Base-by-base conservation (phyloP, 2,329 filamentous ascomycete species). In the Diaporthe vexans region DNA sequence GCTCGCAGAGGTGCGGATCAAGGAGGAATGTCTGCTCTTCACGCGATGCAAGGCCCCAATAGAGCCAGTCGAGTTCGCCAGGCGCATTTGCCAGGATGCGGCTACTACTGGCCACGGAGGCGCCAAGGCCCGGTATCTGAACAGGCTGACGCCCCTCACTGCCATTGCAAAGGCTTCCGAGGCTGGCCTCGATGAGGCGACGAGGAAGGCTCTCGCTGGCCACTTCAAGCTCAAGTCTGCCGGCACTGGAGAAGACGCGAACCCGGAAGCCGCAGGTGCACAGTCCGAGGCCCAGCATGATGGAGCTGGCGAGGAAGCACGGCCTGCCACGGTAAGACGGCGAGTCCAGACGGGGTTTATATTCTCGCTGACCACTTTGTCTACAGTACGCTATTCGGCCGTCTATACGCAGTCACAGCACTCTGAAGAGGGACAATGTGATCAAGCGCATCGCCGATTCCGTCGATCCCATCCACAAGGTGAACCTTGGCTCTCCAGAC, bases 321-420 rank as follows among this genome's bases (percentile, higher is more conserved):
- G 76, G 24, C 61, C 69, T 35, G 63, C 54, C 48, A 72, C 61
- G 29, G 72, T 72, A 56, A 56, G 63, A 19, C 61, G 24, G 5
- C 19, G 33, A 29, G 56, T 35, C 43, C 71, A 29, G 46, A 58
- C 43, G 19, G 1, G 9, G 26, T 9, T 26, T 19, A 2, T 40
- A 19, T 24, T 59, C 57, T 65, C 61, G 29, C 63, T 58, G 35
- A 76, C 29, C 10, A 33, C 68, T 35, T 63, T 13, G 69, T 37
- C 65, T 15, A 37, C 76, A 96, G 94, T 97, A 95, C 83, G 94
- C 94, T n/a, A 95, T 97, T 78, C 91, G 94, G 58, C 91, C 93
- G n/a, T 93, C 90, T 19, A 90, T 94, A 76, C 91, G 94, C 72
- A 94, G 94, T 79, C 92, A 95, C 83, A 92, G 87, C 77, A 87